Evolutionary conservation across 78 protist species (phyloP).

Genomic region (Cavenderia fasciculata): DNA sequence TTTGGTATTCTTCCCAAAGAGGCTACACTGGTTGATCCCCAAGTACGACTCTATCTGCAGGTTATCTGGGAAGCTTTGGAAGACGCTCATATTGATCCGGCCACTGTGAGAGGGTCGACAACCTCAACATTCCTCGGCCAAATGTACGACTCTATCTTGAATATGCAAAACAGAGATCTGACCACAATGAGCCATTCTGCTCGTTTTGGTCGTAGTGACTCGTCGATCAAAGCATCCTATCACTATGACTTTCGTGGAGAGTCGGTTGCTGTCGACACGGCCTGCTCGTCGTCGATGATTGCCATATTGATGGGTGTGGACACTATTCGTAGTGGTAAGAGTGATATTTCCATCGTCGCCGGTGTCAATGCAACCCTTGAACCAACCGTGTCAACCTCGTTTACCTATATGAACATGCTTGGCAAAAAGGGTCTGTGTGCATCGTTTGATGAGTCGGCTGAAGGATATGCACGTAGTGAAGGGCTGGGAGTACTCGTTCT

Average conservation of each 20-base stretch:
- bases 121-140: background rate
- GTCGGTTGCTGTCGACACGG: conserved; percentile 85
- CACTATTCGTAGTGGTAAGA: conserved; percentile 38
- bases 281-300: conserved; percentile 87
- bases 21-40: background rate
- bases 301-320: conserved; percentile 59
- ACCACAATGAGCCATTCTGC: background rate
- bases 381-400: background rate
- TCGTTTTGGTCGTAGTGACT: background rate
- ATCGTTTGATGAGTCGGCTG: conserved; percentile 81
- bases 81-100: conserved; percentile 3
- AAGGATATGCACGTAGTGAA: conserved; percentile 90
- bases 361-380: background rate
- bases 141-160: background rate
- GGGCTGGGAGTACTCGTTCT: conserved; percentile 45
- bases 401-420: conserved; percentile 31
- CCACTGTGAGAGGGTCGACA: background rate
- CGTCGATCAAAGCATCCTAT: background rate
- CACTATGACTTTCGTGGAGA: conserved; percentile 55
- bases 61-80: conserved; percentile 10
- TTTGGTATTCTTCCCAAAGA: conserved; percentile 11
- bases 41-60: background rate
- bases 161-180: background rate
- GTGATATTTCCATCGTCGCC: conserved; percentile 67
- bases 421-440: conserved; percentile 71